Evolutionary conservation across 805 yeast species (phyloP), one percentile per base, ranked within the genome.

Genomic region (Metschnikowia vanudenii): DNA sequence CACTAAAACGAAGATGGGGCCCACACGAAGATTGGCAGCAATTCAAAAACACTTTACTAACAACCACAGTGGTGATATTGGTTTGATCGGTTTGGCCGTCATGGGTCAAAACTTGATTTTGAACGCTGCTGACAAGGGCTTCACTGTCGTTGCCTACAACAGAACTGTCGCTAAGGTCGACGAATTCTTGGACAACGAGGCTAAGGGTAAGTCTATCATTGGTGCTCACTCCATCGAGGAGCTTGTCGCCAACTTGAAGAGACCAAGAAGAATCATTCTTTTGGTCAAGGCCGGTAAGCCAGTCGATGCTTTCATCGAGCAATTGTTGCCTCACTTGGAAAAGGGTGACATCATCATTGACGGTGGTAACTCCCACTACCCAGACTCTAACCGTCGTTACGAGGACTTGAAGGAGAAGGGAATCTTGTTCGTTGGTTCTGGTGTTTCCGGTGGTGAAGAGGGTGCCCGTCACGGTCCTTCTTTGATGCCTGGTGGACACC

Each of bases 371-470:
- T 94, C 98, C 38, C 97, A 92, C 75, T 92, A 85, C 94, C 97
- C 97, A 72, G 99, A 92, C 76, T 72, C 97, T 52, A 91, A 91
- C 86, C 90, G 98, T 78, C 88, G 99, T 75, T 89, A 74, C 79
- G 92, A 80, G 50, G 96, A 90, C 68, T 81, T 92, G 69, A 82
- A 85, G 71, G 76, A 73, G 47, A 83, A 92, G 79, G 98, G 96
- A 37, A 84, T 91, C 65, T 75, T 81, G 57, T 94, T 89, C 60
- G 98, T 92, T 55, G 99, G 99, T 65, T 91, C 97, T 53, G 99
- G 99, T 86, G 98, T 94, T 56, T 92, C 98, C 60, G 99, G 99
- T 75, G 99, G 99, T 80, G 99, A 92, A 77, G 99, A 92, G 73
- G 99, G 99, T 80, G 99, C 99, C 63, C 88, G 99, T 76, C 81